Evolutionary conservation across 768 basidiomycete genomes (phyloP).

Genomic region (Asterophora parasitica): DNA sequence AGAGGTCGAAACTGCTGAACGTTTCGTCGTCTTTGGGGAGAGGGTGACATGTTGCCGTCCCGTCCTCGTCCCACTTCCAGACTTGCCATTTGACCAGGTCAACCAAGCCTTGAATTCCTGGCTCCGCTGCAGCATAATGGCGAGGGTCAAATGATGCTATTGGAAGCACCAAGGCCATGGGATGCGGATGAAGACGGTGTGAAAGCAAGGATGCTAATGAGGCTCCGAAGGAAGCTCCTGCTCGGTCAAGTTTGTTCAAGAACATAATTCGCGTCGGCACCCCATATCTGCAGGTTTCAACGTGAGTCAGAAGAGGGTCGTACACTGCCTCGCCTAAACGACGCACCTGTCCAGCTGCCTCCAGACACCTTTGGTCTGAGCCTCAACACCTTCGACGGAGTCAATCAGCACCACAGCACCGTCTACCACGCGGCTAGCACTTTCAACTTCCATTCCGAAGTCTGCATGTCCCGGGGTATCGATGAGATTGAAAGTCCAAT

Average conservation of each 20-base stretch:
- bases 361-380: slow-evolving; percentile 90
- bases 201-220: slow-evolving; percentile 69
- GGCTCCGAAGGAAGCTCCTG: slow-evolving; percentile 74
- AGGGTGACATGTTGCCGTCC: slow-evolving; percentile 34
- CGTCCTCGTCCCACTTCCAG: slow-evolving; percentile 66
- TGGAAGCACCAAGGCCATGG: slow-evolving; percentile 65
- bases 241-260: slow-evolving; percentile 83
- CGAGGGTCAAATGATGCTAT: slow-evolving; percentile 68
- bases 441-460: slow-evolving; percentile 96
- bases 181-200: slow-evolving; percentile 74
- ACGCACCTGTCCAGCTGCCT: slow-evolving; percentile 75
- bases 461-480: slow-evolving; percentile 93
- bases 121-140: slow-evolving; percentile 69
- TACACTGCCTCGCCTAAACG: slow-evolving; percentile 25
- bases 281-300: slow-evolving; percentile 54
- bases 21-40: slow-evolving; percentile 51
- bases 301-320: neutral
- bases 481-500: slow-evolving; percentile 82
- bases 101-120: slow-evolving; percentile 79
- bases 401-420: slow-evolving; percentile 87
- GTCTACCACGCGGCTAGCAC: slow-evolving; percentile 85
- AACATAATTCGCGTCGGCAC: slow-evolving; percentile 77
- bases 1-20: slow-evolving; percentile 35
- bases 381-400: slow-evolving; percentile 88
- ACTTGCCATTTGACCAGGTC: slow-evolving; percentile 83